These are phyloP conservation scores for Camelina laxa DNA, from an alignment of 345 rosid genomes.

Conservation along the genomic window DNA sequence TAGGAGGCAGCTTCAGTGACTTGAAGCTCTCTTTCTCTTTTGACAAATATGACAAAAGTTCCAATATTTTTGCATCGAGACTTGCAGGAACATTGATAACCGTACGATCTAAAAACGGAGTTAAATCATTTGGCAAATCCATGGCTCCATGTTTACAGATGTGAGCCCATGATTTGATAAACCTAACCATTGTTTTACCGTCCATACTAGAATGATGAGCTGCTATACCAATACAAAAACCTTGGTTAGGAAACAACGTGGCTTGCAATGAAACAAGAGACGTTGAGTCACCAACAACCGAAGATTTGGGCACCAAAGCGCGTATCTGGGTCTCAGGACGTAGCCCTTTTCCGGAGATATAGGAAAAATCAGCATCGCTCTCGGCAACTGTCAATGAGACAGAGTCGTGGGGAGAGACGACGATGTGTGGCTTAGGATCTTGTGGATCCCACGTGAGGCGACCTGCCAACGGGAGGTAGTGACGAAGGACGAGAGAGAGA, in stretches of 20 bases:
- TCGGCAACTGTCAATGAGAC: slow-evolving; percentile 40
- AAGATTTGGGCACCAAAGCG: slow-evolving; percentile 24
- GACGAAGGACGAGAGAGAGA: slow-evolving; percentile 36
- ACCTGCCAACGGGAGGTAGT: slow-evolving; percentile 42
- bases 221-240: slow-evolving; percentile 38
- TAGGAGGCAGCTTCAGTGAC: slow-evolving; percentile 12
- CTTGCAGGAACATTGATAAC: slow-evolving; percentile 31
- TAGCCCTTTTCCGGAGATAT: slow-evolving; percentile 14
- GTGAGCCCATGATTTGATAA: slow-evolving; percentile 41
- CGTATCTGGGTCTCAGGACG: slow-evolving; percentile 25
- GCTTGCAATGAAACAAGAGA: slow-evolving; percentile 20
- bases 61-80: slow-evolving; percentile 13
- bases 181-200: slow-evolving; percentile 16
- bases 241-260: slow-evolving; percentile 33
- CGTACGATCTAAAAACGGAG: slow-evolving; percentile 43
- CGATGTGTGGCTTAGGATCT: slow-evolving; percentile 36
- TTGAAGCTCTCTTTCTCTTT: not conserved
- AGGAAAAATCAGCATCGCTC: slow-evolving; percentile 28
- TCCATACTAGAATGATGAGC: slow-evolving; percentile 40
- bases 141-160: slow-evolving; percentile 13
- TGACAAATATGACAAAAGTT: not conserved
- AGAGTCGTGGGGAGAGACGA: slow-evolving; percentile 26
- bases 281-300: not conserved
- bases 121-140: slow-evolving; percentile 20
- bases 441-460: slow-evolving; percentile 35